Conservation (phyloP, 2,329 filamentous ascomycete species). For the Bipolaris sorokiniana region DNA sequence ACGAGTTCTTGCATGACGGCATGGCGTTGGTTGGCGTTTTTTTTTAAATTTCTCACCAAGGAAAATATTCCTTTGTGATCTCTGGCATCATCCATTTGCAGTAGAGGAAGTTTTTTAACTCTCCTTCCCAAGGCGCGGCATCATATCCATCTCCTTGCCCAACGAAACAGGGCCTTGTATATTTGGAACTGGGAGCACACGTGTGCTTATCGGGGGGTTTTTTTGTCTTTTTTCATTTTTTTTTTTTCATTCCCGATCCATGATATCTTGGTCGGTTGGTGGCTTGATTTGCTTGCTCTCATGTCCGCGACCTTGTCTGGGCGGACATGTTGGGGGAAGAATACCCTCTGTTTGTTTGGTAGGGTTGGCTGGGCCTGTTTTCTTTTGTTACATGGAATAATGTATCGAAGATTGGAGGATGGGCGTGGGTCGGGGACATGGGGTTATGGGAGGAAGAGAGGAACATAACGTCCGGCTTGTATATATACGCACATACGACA, state of each 20-base stretch:
- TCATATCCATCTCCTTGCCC: constrained; percentile 15
- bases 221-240: neutral
- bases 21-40: constrained; percentile 34
- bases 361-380: neutral
- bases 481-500: constrained; percentile 6
- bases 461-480: neutral
- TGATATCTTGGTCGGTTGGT: neutral
- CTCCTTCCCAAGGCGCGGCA: neutral
- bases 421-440: neutral
- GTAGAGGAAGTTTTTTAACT: neutral
- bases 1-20: constrained; percentile 30
- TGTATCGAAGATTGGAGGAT: neutral
- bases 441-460: neutral
- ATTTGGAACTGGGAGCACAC: constrained; percentile 18
- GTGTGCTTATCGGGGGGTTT: neutral
- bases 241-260: constrained; percentile 1
- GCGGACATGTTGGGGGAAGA: constrained; percentile 9
- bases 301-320: neutral
- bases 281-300: neutral
- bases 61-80: neutral
- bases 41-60: neutral
- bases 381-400: constrained; percentile 10
- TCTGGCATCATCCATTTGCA: constrained; percentile 18
- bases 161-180: constrained; percentile 10
- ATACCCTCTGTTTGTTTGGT: neutral